Base-by-base conservation (phyloP, 306 rosid species). In the Datisca glomerata region DNA sequence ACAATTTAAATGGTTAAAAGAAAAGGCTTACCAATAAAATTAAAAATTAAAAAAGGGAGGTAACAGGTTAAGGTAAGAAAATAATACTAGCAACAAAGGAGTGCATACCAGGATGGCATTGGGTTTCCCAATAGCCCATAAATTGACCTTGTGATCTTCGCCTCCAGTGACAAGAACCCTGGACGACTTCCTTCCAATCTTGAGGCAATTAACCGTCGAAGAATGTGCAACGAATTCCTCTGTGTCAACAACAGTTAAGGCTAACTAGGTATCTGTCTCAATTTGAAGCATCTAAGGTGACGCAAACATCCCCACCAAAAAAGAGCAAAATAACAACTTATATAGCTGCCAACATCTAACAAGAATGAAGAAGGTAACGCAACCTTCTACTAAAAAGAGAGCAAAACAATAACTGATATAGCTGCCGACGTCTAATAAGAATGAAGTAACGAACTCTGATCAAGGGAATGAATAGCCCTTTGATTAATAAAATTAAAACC, bases 201-300 rank as follows among this genome's bases (percentile, higher is more conserved):
- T 91, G 36, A 91, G 98, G 70, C 98, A 91, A 67, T 91, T 91
- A 10, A 91, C 98, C 29, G 81, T 39, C 17, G 95, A 80, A 64
- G 86, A 73, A 64, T 91, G 98, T n/a, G 98, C 98, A 37, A 91
- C 98, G 47, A 91, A 91, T 56, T 91, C 98, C 93, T 91, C 98
- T 91, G 64, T 24, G 43, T 40, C 49, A 71, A 51, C 49, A 21
- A 51, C 16, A 42, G 81, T 91, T 63, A 91, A 91, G 98, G 72
- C 40, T 45, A 62, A 65, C 73, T 13, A 19, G 39, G 49, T 40
- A 20, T 29, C 28, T 15, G 27, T 34, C 24, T 21, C 42, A 18
- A 40, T n/a, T n/a, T n/a, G n/a, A n/a, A n/a, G n/a, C n/a, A 9
- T 6, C 21, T 18, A 27, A 38, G 22, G 38, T 11, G 7, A 20